phyloP scores from a whole-genome alignment of 2,329 filamentous ascomycete species.

The Colletotrichum salicis region DNA sequence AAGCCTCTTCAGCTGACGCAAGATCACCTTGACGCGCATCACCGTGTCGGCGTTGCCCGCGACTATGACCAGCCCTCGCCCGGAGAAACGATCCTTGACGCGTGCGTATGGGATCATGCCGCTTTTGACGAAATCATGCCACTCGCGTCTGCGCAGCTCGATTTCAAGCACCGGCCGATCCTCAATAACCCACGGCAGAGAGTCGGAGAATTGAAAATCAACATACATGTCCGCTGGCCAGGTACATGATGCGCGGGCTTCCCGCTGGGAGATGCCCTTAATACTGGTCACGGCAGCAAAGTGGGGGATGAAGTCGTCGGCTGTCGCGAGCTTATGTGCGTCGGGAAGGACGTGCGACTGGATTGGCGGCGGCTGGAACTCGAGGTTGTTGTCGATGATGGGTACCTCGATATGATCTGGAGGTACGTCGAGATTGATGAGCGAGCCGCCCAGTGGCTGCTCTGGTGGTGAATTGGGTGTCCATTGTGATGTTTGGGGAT shows the following conservation, averaged over 20 bases:
- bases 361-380: background rate
- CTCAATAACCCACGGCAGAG: slow-evolving; percentile 23
- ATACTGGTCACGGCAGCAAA: slow-evolving; percentile 14
- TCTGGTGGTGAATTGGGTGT: background rate
- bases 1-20: slow-evolving; percentile 19
- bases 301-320: slow-evolving; percentile 19
- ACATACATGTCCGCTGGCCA: slow-evolving; percentile 21
- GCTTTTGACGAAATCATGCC: slow-evolving; percentile 19
- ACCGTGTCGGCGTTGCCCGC: slow-evolving; percentile 28
- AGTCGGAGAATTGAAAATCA: slow-evolving; percentile 23
- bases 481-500: background rate
- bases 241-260: slow-evolving; percentile 16
- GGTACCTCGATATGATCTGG: slow-evolving; percentile 2
- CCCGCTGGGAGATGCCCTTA: slow-evolving; percentile 10
- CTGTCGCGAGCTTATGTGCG: slow-evolving; percentile 17
- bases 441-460: background rate
- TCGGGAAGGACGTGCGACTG: background rate
- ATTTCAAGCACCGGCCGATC: slow-evolving; percentile 19
- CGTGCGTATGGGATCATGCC: slow-evolving; percentile 21
- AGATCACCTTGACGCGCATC: slow-evolving; percentile 24
- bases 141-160: slow-evolving; percentile 26
- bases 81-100: slow-evolving; percentile 15
- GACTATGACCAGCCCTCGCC: slow-evolving; percentile 21
- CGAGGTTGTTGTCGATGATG: background rate
- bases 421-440: background rate